phyloP scores from a whole-genome alignment of 208 protist genomes.

The Spongospora subterranea region DNA sequence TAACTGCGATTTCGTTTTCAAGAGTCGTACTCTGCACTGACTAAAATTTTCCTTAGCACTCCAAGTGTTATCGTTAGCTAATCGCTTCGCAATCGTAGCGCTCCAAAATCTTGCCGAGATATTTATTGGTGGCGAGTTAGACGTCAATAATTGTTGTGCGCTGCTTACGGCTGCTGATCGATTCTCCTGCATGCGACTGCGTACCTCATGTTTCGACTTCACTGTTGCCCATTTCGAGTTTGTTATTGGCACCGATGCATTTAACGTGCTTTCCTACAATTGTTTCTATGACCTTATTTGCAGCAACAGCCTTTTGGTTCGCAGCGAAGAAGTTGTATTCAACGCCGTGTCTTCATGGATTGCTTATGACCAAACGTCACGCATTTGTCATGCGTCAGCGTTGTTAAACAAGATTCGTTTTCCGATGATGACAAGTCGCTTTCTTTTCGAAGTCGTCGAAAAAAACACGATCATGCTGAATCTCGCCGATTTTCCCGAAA shows the following conservation, averaged over 20 bases:
- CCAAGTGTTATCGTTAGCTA: neutral
- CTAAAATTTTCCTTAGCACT: neutral
- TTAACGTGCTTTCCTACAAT: neutral
- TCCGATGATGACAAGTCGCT: neutral
- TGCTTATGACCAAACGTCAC: neutral
- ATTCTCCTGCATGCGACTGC: conserved; percentile 5
- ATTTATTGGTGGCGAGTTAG: neutral
- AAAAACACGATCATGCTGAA: neutral
- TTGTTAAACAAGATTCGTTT: neutral
- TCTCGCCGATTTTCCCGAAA: neutral
- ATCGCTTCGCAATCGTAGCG: conserved; percentile 17
- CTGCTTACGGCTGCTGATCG: conserved; percentile 11
- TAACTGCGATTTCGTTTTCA: no score
- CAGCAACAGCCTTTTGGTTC: neutral
- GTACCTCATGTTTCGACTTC: conserved; percentile 9
- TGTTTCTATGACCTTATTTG: neutral
- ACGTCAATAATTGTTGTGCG: conserved; percentile 33
- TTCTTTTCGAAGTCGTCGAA: conserved; percentile 24
- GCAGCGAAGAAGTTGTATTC: conserved; percentile 48
- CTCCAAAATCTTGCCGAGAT: neutral
- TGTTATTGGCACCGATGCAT: neutral
- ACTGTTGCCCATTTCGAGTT: conserved; percentile 15
- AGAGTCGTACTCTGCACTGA: no score
- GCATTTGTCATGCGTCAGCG: neutral
- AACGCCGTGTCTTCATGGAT: conserved; percentile 30